These are phyloP conservation scores for Kwoniella botswanensis DNA, from an alignment of 768 basidiomycete genomes.

Conservation along the genomic window DNA sequence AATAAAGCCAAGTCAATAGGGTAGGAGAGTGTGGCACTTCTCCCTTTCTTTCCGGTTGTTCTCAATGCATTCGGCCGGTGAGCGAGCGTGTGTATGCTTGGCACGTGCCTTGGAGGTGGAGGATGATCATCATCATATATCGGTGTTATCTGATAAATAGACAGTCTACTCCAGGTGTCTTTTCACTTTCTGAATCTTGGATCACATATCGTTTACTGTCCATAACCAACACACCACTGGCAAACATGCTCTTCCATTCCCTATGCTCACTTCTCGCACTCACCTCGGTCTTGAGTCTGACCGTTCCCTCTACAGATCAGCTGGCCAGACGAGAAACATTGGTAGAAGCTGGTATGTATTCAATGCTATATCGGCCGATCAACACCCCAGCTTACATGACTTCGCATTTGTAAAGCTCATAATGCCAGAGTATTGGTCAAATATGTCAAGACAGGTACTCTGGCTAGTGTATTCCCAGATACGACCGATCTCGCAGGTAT, in stretches of 20 bases:
- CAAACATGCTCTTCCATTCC: neutral
- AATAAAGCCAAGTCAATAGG: neutral
- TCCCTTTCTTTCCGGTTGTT: neutral
- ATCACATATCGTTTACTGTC: too few relatives aligned
- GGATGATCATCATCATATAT: neutral
- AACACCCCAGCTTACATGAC: neutral
- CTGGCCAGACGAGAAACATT: constrained; percentile 17
- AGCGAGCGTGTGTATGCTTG: too few relatives aligned
- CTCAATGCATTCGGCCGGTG: constrained; percentile 4
- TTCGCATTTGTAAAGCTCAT: constrained; percentile 5
- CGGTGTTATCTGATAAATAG: neutral
- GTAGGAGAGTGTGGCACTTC: neutral
- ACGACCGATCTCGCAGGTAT: constrained; percentile 36
- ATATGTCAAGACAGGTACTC: constrained; percentile 39
- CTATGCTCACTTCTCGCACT: neutral
- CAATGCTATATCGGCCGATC: constrained; percentile 7
- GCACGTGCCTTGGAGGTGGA: constrained; percentile 6
- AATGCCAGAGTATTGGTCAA: constrained; percentile 8
- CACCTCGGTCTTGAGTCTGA: neutral
- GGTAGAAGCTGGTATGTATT: constrained; percentile 22
- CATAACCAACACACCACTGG: too few relatives aligned
- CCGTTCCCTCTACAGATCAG: neutral
- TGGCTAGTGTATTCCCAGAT: constrained; percentile 51
- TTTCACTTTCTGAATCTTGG: too few relatives aligned
- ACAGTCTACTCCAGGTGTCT: neutral